Conservation (phyloP, 208 protist species). For the Porcisia hertigi region DNA sequence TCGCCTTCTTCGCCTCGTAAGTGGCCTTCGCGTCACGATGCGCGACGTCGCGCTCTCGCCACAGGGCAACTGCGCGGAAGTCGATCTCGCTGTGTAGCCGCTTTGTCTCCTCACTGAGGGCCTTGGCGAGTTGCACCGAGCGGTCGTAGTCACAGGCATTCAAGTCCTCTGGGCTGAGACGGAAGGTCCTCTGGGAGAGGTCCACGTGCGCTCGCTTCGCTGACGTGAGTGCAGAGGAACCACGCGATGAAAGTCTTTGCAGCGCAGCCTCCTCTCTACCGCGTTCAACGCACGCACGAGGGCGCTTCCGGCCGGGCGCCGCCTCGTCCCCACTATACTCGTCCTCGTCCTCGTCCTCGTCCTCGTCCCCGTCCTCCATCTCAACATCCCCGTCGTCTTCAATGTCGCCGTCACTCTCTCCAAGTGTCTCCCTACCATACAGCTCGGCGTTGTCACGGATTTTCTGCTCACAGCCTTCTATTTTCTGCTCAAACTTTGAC, state of each 20-base stretch:
- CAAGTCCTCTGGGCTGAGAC: constrained; percentile 74
- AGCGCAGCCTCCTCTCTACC: neutral
- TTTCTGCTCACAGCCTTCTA: constrained; percentile 84
- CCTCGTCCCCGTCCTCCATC: constrained; percentile 30
- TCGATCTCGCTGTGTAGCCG: constrained; percentile 88
- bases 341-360: constrained; percentile 27
- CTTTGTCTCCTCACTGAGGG: constrained; percentile 87
- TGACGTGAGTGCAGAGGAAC: neutral
- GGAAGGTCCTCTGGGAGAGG: constrained; percentile 58
- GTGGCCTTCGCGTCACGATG: constrained; percentile 62
- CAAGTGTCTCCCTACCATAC: constrained; percentile 86
- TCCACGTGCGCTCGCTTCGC: constrained; percentile 28
- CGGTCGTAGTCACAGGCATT: constrained; percentile 77
- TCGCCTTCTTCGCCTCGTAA: constrained; percentile 56
- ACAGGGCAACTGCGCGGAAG: constrained; percentile 96
- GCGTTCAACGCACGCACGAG: neutral
- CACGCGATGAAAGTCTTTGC: neutral
- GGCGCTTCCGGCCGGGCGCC: neutral
- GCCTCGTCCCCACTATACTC: constrained; percentile 16
- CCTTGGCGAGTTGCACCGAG: constrained; percentile 87
- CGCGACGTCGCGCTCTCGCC: constrained; percentile 90
- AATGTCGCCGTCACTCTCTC: constrained; percentile 37
- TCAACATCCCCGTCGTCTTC: neutral
- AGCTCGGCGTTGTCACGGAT: constrained; percentile 84
- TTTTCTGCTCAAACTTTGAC: constrained; percentile 87